Conservation (phyloP, 441 rosid genomes). For the Euphorbia neoarborescens region DNA sequence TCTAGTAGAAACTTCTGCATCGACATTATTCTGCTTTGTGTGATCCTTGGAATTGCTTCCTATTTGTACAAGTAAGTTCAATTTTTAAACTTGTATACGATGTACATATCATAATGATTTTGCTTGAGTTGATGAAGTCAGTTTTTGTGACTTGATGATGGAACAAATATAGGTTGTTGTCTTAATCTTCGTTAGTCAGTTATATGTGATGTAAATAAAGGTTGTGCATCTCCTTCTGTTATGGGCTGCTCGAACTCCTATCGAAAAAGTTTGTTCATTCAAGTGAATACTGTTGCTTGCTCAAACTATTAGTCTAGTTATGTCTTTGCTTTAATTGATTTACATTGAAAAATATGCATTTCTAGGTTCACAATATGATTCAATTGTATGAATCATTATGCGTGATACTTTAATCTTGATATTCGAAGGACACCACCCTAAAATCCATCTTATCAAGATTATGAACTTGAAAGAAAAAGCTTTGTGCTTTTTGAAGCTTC, state of each 20-base stretch:
- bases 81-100: constrained; percentile 2
- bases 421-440: neutral
- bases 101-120: neutral
- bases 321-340: neutral
- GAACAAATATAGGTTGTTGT: neutral
- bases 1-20: constrained; percentile 92
- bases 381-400: neutral
- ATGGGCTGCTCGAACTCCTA: neutral
- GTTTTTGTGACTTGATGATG: neutral
- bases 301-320: neutral
- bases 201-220: neutral
- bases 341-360: neutral
- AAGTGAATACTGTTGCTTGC: neutral
- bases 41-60: constrained; percentile 78
- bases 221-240: neutral
- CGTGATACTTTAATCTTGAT: neutral
- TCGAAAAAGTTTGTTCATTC: neutral
- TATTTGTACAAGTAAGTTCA: constrained; percentile 75
- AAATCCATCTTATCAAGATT: neutral
- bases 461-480: constrained; percentile 2
- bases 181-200: neutral
- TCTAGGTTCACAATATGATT: neutral
- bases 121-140: neutral
- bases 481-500: neutral
- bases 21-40: constrained; percentile 65